A percentile compares a stretch with the other conserved stretches of the same genome.
phyloP scores from a whole-genome alignment of 257 asterid genomes.

The Jaltomata sinuosa region DNA sequence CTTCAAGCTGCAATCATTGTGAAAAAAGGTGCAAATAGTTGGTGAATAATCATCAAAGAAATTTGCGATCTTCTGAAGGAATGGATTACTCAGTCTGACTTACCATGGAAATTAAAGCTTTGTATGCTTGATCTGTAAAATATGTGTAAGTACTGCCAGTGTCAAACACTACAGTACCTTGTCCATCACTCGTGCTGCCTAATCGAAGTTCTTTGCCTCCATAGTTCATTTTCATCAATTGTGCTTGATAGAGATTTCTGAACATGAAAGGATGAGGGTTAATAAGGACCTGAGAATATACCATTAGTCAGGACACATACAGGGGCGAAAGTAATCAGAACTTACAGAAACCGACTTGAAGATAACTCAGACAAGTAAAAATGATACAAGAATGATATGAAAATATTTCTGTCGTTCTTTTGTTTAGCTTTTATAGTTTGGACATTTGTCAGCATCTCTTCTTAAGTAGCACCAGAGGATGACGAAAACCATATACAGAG shows the following conservation, averaged over 20 bases:
- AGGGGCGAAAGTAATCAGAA: not conserved
- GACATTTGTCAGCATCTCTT: not conserved
- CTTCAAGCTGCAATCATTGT: constrained; percentile 34
- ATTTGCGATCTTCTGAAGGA: not conserved
- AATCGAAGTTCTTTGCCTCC: constrained; percentile 40
- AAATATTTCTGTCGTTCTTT: not conserved
- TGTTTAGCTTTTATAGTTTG: not conserved
- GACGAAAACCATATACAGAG: not conserved
- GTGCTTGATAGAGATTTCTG: constrained; percentile 56
- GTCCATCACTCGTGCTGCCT: constrained; percentile 23
- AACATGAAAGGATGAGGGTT: constrained; percentile 1
- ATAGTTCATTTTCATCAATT: constrained; percentile 39
- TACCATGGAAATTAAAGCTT: constrained; percentile 40
- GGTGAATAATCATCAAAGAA: not conserved
- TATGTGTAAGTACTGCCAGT: constrained; percentile 71
- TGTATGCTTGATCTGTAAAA: constrained; percentile 53
- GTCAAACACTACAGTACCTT: constrained; percentile 41
- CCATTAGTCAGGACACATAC: not conserved
- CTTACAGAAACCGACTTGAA: not conserved
- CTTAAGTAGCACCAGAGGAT: not conserved
- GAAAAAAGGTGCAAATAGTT: constrained; percentile 1
- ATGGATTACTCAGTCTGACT: constrained; percentile 8
- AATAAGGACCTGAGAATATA: constrained; percentile 3
- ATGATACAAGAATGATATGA: not conserved
- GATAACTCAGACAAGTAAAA: not conserved